phyloP scores from a whole-genome alignment of 768 basidiomycete species.

The Tricholoma matsutake region DNA sequence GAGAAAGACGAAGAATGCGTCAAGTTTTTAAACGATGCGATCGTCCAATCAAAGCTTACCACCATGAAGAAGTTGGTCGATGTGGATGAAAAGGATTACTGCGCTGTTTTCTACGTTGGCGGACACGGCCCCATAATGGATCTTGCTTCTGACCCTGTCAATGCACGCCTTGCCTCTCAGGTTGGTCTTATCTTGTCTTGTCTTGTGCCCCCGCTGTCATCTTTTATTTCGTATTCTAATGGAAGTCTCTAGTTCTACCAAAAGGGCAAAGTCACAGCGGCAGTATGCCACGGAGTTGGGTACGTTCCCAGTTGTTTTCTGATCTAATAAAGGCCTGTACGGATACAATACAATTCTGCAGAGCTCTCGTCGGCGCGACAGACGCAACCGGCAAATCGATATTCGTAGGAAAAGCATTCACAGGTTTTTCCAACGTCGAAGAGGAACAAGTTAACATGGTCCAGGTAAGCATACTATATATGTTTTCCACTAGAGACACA shows the following conservation, averaged over 20 bases:
- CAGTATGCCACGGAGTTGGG: constrained; percentile 83
- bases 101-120: constrained; percentile 75
- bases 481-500: neutral
- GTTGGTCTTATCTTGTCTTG: constrained; percentile 29
- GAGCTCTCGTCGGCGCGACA: constrained; percentile 57
- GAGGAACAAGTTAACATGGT: constrained; percentile 48
- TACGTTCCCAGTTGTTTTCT: constrained; percentile 27
- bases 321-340: neutral
- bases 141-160: constrained; percentile 53
- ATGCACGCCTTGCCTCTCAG: constrained; percentile 54
- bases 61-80: constrained; percentile 59
- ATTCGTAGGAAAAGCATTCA: constrained; percentile 53
- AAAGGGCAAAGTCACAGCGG: constrained; percentile 60
- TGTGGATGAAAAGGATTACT: constrained; percentile 59
- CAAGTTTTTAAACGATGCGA: constrained; percentile 58
- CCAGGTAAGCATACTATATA: constrained; percentile 31
- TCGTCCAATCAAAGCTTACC: constrained; percentile 49
- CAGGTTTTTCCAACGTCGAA: constrained; percentile 73
- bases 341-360: constrained; percentile 10
- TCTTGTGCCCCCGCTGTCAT: no score
- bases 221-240: neutral
- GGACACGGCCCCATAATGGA: constrained; percentile 80
- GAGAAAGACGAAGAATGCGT: constrained; percentile 48
- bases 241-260: constrained; percentile 53
- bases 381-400: constrained; percentile 61